Percentiles rank a stretch among this genome's conserved stretches.
These are phyloP conservation scores for Phytopythium helicoides DNA, from an alignment of 352 stramenopile genomes.

Conservation along the genomic window DNA sequence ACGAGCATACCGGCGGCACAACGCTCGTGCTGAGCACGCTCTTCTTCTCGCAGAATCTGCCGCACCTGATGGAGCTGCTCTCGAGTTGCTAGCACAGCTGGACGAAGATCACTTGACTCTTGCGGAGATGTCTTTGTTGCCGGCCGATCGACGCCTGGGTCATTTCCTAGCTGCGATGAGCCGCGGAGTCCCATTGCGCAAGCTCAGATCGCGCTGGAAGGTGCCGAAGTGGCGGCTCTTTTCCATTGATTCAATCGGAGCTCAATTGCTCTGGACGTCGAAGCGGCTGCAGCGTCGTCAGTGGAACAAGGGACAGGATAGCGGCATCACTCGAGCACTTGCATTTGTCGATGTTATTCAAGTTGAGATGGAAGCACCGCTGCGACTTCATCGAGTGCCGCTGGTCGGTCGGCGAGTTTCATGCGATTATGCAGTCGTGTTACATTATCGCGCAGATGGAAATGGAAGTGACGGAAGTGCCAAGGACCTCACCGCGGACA, in stretches of 20 bases:
- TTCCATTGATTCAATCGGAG: constrained; percentile 52
- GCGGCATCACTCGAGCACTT: constrained; percentile 28
- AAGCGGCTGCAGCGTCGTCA: constrained; percentile 19
- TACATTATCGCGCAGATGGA: not conserved
- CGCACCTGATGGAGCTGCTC: constrained; percentile 34
- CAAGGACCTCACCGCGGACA: no score
- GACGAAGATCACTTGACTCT: constrained; percentile 58
- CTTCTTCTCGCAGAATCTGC: constrained; percentile 56
- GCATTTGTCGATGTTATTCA: constrained; percentile 37
- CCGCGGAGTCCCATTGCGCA: constrained; percentile 59
- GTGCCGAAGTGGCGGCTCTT: constrained; percentile 55
- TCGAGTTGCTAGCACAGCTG: constrained; percentile 43
- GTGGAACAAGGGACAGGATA: not conserved
- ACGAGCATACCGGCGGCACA: constrained; percentile 37
- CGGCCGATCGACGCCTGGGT: constrained; percentile 36
- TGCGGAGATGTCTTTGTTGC: constrained; percentile 54
- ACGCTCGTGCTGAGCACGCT: constrained; percentile 46
- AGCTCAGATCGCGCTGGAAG: constrained; percentile 51
- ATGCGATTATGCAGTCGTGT: no score
- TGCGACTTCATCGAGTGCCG: no score
- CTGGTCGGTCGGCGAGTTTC: no score
- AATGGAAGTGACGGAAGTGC: constrained; percentile 3
- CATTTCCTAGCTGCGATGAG: constrained; percentile 67
- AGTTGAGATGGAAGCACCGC: no score
- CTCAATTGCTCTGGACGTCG: constrained; percentile 60